Percentiles rank a stretch among this genome's conserved stretches.
Evolutionary conservation across 345 rosid species (phyloP).

Genomic region (Populus nigra): DNA sequence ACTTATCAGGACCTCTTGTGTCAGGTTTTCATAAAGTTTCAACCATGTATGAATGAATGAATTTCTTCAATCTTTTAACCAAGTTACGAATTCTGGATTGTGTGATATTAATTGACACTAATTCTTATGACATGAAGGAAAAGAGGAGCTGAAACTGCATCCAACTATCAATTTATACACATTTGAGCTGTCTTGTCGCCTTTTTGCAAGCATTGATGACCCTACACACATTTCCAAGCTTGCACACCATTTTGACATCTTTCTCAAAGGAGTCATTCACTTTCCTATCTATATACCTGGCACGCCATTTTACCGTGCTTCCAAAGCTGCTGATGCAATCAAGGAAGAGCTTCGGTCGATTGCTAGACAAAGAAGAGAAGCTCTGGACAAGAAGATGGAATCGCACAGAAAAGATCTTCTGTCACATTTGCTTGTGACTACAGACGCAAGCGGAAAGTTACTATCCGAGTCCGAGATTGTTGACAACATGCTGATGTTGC

Average conservation of each 20-base stretch:
- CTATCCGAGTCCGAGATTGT: constrained; percentile 8
- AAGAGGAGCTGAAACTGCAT: constrained; percentile 19
- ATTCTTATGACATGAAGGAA: constrained; percentile 16
- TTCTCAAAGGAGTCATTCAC: constrained; percentile 18
- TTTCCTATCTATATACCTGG: constrained; percentile 24
- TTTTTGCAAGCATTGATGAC: constrained; percentile 30
- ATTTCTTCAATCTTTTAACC: too few species aligned
- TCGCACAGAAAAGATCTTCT: constrained; percentile 19
- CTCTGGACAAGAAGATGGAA: constrained; percentile 18
- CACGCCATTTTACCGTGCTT: constrained; percentile 16
- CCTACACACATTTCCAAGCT: constrained; percentile 15
- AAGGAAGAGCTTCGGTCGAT: constrained; percentile 22
- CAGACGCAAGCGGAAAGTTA: constrained; percentile 13
- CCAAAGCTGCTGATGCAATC: constrained; percentile 26
- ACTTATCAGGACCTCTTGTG: too few species aligned
- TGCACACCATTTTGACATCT: constrained; percentile 12
- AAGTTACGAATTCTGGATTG: background rate
- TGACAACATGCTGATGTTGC: constrained; percentile 9
- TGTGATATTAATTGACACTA: background rate
- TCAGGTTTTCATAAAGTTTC: too few species aligned
- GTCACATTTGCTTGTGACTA: constrained; percentile 15
- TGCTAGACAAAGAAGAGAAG: constrained; percentile 17
- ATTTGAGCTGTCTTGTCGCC: constrained; percentile 27
- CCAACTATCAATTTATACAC: constrained; percentile 22
- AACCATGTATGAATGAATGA: too few species aligned